Conservation (phyloP, 208 protist species). For the Naegleria gruberi region DNA sequence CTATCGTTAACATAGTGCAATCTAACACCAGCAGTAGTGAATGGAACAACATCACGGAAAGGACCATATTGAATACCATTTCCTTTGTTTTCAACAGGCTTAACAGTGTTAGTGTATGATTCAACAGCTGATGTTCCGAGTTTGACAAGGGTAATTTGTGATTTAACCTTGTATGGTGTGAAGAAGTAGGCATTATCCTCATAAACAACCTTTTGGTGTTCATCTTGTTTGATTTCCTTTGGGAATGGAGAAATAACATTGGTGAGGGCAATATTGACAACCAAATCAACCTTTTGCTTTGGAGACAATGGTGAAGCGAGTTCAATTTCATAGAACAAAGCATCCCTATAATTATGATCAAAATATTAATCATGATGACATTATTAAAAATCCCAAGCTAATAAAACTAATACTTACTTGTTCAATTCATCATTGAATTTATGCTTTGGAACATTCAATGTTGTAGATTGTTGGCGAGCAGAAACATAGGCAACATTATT, state of each 20-base stretch:
- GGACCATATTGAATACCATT: constrained; percentile 20
- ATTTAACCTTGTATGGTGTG: constrained; percentile 20
- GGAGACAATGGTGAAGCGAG: neutral
- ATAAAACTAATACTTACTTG: neutral
- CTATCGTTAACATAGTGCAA: constrained; percentile 31
- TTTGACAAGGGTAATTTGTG: constrained; percentile 24
- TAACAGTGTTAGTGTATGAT: constrained; percentile 7
- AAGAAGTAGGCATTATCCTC: constrained; percentile 27
- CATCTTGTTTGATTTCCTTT: constrained; percentile 25
- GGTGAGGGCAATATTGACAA: neutral
- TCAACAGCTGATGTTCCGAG: constrained; percentile 21
- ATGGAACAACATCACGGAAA: constrained; percentile 16
- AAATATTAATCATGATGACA: neutral
- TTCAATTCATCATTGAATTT: neutral
- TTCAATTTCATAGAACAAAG: constrained; percentile 5
- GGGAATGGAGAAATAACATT: neutral
- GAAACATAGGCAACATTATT: neutral
- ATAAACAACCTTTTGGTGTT: constrained; percentile 30
- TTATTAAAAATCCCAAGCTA: neutral
- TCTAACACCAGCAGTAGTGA: neutral
- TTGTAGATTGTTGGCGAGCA: neutral
- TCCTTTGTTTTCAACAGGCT: constrained; percentile 6
- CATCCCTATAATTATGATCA: neutral
- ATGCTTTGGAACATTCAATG: neutral
- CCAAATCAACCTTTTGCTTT: neutral